Conservation (phyloP, 2,329 filamentous ascomycete species). For the Rosellinia necatrix region DNA sequence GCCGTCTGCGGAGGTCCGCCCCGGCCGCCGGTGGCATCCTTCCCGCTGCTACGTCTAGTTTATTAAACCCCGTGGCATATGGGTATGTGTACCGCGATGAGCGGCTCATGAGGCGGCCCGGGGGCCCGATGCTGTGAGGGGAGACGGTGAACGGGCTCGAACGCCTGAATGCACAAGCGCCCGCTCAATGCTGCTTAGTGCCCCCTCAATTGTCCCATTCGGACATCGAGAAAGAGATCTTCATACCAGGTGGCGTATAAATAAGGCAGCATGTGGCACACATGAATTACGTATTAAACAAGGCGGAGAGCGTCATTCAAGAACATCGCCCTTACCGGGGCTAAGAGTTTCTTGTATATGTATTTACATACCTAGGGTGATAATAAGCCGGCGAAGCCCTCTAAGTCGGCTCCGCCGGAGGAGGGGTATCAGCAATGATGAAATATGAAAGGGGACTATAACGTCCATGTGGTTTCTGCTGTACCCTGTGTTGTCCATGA, state of each 20-base stretch:
- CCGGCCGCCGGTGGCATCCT: slow-evolving; percentile 38
- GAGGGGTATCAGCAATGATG: slow-evolving; percentile 30
- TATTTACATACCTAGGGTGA: slow-evolving; percentile 32
- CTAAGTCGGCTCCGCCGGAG: slow-evolving; percentile 17
- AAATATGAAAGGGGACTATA: slow-evolving; percentile 6
- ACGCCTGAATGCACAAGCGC: no score
- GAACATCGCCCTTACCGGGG: not conserved
- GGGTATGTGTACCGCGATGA: slow-evolving; percentile 64
- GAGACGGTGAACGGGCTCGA: not conserved
- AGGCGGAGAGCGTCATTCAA: not conserved
- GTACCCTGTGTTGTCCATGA: slow-evolving; percentile 2
- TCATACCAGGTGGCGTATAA: not conserved
- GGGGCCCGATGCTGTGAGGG: slow-evolving; percentile 46
- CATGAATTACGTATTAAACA: not conserved
- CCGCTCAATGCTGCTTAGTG: no score
- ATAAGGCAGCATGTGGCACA: not conserved
- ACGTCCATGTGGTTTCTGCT: not conserved
- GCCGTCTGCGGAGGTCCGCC: slow-evolving; percentile 61
- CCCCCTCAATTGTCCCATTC: not conserved
- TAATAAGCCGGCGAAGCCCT: slow-evolving; percentile 27
- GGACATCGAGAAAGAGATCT: not conserved
- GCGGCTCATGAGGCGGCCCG: slow-evolving; percentile 36
- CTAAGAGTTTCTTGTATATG: slow-evolving; percentile 12
- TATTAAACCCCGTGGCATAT: slow-evolving; percentile 57
- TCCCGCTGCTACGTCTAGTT: slow-evolving; percentile 10